These are phyloP conservation scores for Crithidia acanthocephali DNA, from an alignment of 208 protist genomes.

Conservation along the genomic window DNA sequence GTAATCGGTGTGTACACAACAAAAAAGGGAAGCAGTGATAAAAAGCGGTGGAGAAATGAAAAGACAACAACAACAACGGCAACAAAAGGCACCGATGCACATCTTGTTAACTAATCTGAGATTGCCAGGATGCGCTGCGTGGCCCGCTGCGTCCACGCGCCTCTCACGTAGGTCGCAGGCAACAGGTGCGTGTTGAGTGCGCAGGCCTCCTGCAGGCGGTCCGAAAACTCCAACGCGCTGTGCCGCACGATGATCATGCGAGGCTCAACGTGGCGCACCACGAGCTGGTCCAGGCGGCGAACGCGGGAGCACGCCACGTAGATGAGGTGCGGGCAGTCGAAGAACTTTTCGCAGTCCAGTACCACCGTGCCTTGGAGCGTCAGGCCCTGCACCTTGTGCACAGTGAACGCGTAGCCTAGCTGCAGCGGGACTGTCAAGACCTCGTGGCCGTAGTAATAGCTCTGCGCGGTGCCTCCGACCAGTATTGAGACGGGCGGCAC, in stretches of 20 bases:
- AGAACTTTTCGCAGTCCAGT: constrained; percentile 88
- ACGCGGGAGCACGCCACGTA: constrained; percentile 92
- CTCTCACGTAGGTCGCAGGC: constrained; percentile 22
- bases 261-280: constrained; percentile 72
- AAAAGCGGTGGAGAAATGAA: not conserved
- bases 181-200: constrained; percentile 19
- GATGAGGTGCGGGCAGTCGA: constrained; percentile 89
- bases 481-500: constrained; percentile 66
- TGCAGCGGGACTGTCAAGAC: constrained; percentile 80
- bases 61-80: not conserved
- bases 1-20: not conserved
- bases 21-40: constrained; percentile 1
- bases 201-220: constrained; percentile 36
- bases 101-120: constrained; percentile 9
- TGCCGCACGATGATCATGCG: constrained; percentile 83
- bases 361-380: constrained; percentile 85
- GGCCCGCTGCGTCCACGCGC: constrained; percentile 30
- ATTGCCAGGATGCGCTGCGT: constrained; percentile 31
- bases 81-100: not conserved
- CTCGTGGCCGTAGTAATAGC: constrained; percentile 87
- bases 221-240: constrained; percentile 76
- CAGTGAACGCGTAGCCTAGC: constrained; percentile 91
- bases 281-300: constrained; percentile 78
- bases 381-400: constrained; percentile 94
- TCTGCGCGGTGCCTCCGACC: constrained; percentile 71